Conservation (phyloP, 2,329 filamentous ascomycete genomes). For the Aspergillus eucalypticola region DNA sequence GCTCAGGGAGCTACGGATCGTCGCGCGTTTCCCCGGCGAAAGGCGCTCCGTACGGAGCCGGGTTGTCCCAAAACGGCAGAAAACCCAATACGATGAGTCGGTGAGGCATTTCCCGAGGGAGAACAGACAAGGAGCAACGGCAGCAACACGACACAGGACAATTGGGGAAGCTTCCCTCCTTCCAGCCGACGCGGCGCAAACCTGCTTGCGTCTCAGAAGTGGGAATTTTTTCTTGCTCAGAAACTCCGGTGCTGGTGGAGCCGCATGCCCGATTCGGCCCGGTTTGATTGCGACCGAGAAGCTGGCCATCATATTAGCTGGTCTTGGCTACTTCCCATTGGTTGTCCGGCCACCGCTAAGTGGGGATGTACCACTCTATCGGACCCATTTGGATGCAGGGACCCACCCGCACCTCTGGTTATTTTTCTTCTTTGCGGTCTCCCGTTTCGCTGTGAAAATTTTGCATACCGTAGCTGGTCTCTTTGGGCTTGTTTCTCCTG, state of each 20-base stretch:
- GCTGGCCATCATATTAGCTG: slow-evolving; percentile 16
- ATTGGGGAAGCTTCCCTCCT: not conserved
- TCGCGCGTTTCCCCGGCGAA: not conserved
- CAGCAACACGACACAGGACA: not conserved
- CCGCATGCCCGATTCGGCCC: slow-evolving; percentile 30
- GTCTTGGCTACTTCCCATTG: slow-evolving; percentile 5
- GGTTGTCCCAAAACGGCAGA: slow-evolving; percentile 4
- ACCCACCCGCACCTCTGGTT: slow-evolving; percentile 16
- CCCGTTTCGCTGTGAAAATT: not conserved
- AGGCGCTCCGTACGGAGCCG: slow-evolving; percentile 3
- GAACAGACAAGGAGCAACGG: no score
- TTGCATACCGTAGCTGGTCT: not conserved
- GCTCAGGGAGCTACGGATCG: slow-evolving; percentile 4
- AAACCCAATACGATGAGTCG: slow-evolving; percentile 6
- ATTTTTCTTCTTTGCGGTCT: slow-evolving; percentile 8
- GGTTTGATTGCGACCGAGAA: slow-evolving; percentile 25
- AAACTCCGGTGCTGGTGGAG: slow-evolving; percentile 24
- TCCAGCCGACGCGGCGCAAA: slow-evolving; percentile 5
- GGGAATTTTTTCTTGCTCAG: slow-evolving; percentile 2
- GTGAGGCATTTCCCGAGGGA: slow-evolving; percentile 7
- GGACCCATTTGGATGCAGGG: slow-evolving; percentile 20
- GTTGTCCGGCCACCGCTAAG: slow-evolving; percentile 2
- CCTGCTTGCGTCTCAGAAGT: slow-evolving; percentile 9
- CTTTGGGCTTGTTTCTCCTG: not conserved
- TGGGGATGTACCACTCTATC: slow-evolving; percentile 21